A percentile compares a stretch with the other conserved stretches of the same genome.
Evolutionary conservation across 2,329 filamentous ascomycete species (phyloP).

Genomic region (Cercospora sp.): DNA sequence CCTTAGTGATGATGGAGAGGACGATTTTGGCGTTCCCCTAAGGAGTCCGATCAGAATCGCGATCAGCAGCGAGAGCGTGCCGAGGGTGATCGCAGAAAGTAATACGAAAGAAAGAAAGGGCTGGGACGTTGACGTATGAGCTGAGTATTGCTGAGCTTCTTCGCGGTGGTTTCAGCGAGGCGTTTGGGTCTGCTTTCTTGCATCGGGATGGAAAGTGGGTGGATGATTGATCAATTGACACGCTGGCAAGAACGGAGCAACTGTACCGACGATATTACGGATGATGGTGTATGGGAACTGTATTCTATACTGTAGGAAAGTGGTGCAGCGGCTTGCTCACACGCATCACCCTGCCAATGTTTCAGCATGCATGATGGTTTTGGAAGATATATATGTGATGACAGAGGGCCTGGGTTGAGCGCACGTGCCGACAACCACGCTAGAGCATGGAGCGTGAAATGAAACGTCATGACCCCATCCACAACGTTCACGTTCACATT

Average conservation of each 20-base stretch:
- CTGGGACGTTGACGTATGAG: background rate
- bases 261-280: slow-evolving; percentile 2
- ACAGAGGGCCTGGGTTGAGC: too few relatives aligned
- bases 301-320: background rate
- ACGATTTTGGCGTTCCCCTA: slow-evolving; percentile 58
- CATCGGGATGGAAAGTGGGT: background rate
- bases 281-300: background rate
- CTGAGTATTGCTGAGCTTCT: background rate
- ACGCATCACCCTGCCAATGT: background rate
- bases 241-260: background rate
- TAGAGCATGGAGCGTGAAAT: background rate
- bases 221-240: background rate
- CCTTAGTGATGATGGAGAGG: slow-evolving; percentile 41
- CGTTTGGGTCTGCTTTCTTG: background rate
- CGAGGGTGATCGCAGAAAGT: slow-evolving; percentile 9
- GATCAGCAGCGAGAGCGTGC: slow-evolving; percentile 18
- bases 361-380: background rate
- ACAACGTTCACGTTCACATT: background rate
- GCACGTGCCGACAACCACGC: background rate
- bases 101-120: background rate
- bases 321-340: background rate
- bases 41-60: slow-evolving; percentile 34
- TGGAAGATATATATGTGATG: too few relatives aligned
- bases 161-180: background rate
- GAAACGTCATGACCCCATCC: background rate